phyloP scores from a whole-genome alignment of 441 rosid genomes.

The Gossypium trilobum region DNA sequence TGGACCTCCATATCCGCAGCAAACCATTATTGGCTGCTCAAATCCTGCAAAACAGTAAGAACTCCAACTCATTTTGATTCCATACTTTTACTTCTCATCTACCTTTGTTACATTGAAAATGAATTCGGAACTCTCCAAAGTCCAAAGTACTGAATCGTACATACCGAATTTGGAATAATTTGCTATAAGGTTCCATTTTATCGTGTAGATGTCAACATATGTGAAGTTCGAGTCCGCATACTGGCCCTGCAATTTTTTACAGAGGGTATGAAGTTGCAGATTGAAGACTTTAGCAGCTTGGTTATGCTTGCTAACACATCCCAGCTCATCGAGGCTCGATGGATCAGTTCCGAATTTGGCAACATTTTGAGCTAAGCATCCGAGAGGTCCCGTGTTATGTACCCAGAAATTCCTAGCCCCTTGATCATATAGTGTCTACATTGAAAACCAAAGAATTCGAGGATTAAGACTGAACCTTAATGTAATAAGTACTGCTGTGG shows the following conservation, averaged over 20 bases:
- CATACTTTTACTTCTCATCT: neutral
- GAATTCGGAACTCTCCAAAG: neutral
- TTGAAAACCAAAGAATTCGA: neutral
- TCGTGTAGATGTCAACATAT: constrained; percentile 63
- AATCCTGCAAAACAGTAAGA: constrained; percentile 46
- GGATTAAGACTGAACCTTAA: neutral
- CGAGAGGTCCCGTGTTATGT: constrained; percentile 89
- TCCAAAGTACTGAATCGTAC: neutral
- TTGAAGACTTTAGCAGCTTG: constrained; percentile 80
- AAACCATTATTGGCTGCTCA: constrained; percentile 73
- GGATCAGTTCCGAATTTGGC: constrained; percentile 70
- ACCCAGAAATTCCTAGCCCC: constrained; percentile 87
- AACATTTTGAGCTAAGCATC: constrained; percentile 82
- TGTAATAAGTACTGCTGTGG: neutral
- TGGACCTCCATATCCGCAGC: constrained; percentile 85
- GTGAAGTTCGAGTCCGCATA: constrained; percentile 54
- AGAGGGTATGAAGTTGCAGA: constrained; percentile 70
- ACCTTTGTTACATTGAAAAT: neutral
- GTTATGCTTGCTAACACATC: constrained; percentile 69
- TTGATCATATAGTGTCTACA: constrained; percentile 61
- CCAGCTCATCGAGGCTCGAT: constrained; percentile 68
- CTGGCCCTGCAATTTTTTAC: constrained; percentile 54
- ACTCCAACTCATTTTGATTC: neutral
- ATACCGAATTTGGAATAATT: constrained; percentile 67
- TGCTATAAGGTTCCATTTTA: constrained; percentile 59